Conservation (phyloP, 345 rosid species). For the Schrenkiella parvula region DNA sequence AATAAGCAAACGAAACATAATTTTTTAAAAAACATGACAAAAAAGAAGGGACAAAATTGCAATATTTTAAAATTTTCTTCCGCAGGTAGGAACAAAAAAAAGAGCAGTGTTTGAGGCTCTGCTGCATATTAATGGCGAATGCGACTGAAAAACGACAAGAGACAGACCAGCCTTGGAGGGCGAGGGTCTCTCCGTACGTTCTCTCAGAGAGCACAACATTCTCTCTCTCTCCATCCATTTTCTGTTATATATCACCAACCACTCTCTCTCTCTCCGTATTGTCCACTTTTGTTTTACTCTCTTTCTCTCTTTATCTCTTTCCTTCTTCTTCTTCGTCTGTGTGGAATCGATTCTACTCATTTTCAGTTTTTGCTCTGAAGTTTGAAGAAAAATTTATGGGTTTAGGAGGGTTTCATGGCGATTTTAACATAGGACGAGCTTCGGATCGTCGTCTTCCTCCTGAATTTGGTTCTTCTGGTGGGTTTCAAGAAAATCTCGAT, state of each 20-base stretch:
- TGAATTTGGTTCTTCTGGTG: slow-evolving; percentile 5
- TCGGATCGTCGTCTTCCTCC: slow-evolving; percentile 25
- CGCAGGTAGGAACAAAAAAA: not conserved
- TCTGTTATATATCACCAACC: slow-evolving; percentile 1
- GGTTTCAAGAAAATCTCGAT: slow-evolving; percentile 15
- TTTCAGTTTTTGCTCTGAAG: too few species aligned
- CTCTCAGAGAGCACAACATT: not conserved
- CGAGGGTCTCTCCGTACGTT: slow-evolving; percentile 7
- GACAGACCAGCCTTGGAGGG: slow-evolving; percentile 18
- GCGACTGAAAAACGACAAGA: slow-evolving; percentile 14
- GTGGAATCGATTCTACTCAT: too few species aligned
- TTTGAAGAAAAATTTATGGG: slow-evolving; percentile 34
- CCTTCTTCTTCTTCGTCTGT: too few species aligned
- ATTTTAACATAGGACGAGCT: slow-evolving; percentile 11
- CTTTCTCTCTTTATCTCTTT: not conserved
- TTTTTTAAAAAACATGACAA: not conserved
- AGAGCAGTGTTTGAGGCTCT: not conserved
- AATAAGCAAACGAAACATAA: too few species aligned
- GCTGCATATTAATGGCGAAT: slow-evolving; percentile 12
- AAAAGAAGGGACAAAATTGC: not conserved
- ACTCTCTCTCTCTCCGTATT: slow-evolving; percentile 7
- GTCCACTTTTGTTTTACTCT: not conserved
- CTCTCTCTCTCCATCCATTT: not conserved
- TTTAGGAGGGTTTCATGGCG: slow-evolving; percentile 30
- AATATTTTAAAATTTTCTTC: not conserved